Evolutionary conservation across 371 early-diverging fungal genomes (phyloP), one percentile per base, ranked within the genome.

Genomic region (Fennellomyces sp.): DNA sequence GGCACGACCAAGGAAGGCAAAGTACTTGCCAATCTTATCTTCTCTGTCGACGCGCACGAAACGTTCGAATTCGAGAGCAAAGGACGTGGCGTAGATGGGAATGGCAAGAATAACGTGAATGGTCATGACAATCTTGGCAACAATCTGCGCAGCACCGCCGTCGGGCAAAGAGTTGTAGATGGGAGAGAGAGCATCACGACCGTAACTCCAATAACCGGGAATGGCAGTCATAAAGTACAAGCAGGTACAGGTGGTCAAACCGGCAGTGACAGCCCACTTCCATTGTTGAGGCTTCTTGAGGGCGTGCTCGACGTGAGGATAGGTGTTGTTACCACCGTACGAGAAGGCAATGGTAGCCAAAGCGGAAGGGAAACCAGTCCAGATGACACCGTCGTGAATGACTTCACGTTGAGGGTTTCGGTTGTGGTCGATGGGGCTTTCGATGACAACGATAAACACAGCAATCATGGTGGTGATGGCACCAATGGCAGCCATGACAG

Each of bases 71-170:
- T 91, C 90, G 25, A 88, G 72, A 31, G 92, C 87, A 62, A 96
- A 92, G 5, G 94, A 87, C 4, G 92, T 91, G 49, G 93, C 75
- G 60, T 92, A 84, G 25, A 94, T 85, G 2, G 95, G 96, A 54
- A 91, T 88, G 36, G 95, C 94, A n/a, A 94, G 72, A 19, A 94
- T 74, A 48, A 94, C 93, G 66, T 94, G 95, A 30, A 89, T 83
- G 0, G 93, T 91, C 72, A 94, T 89, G 65, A 94, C 86, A 54
- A 88, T 87, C 64, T 89, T 87, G 25, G 93, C 83, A 33, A 86
- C 64, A 5, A 78, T 81, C 25, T 85, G 76, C 17, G 83, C 78
- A 27, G 83, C 66, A 8, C 12, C 45, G 5, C 89, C 91, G 5
- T 70, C 61, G n/a, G 89, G 88, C 36, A 96, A 74, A 59, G 83